phyloP scores from a whole-genome alignment of 1,284 basidiomycete species.

The Tranzscheliella williamsii region DNA sequence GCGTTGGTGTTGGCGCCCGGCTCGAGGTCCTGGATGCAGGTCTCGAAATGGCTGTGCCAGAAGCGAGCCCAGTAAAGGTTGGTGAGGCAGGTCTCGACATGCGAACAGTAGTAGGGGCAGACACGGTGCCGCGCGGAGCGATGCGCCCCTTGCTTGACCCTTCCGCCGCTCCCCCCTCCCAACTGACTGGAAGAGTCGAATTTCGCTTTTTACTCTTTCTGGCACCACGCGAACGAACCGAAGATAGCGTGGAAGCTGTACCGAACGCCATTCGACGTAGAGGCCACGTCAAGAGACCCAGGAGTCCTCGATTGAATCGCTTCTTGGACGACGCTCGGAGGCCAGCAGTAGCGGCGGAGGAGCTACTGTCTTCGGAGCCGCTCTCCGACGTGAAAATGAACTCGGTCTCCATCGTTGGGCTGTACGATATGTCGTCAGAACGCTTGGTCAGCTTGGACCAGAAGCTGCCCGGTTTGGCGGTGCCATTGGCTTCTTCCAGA shows the following conservation, averaged over 20 bases:
- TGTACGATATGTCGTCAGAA: slow-evolving; percentile 21
- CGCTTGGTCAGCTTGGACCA: slow-evolving; percentile 36
- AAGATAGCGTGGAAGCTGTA: slow-evolving; percentile 18
- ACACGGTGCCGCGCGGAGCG: slow-evolving; percentile 18
- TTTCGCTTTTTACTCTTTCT: slow-evolving; percentile 25
- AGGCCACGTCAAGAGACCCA: slow-evolving; percentile 22
- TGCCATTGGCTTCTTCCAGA: slow-evolving; percentile 49
- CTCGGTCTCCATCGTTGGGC: slow-evolving; percentile 36
- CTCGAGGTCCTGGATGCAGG: slow-evolving; percentile 35
- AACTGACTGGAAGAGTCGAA: slow-evolving; percentile 20
- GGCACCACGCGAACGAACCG: slow-evolving; percentile 16
- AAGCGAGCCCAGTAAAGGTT: slow-evolving; percentile 16
- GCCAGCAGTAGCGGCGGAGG: slow-evolving; percentile 1
- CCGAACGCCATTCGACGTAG: slow-evolving; percentile 21
- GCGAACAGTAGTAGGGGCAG: slow-evolving; percentile 17
- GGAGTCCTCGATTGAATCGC: slow-evolving; percentile 1
- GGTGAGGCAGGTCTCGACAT: slow-evolving; percentile 34
- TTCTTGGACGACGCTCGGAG: slow-evolving; percentile 1
- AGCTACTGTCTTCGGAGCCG: slow-evolving; percentile 38
- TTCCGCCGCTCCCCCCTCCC: slow-evolving; percentile 2
- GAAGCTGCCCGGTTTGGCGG: slow-evolving; percentile 18
- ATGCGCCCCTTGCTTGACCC: slow-evolving; percentile 16
- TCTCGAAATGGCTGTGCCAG: slow-evolving; percentile 30
- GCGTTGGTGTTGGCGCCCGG: slow-evolving; percentile 34
- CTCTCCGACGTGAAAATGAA: slow-evolving; percentile 37